Evolutionary conservation across 257 asterid genomes (phyloP).

Genomic region (Forsythia viridissima): DNA sequence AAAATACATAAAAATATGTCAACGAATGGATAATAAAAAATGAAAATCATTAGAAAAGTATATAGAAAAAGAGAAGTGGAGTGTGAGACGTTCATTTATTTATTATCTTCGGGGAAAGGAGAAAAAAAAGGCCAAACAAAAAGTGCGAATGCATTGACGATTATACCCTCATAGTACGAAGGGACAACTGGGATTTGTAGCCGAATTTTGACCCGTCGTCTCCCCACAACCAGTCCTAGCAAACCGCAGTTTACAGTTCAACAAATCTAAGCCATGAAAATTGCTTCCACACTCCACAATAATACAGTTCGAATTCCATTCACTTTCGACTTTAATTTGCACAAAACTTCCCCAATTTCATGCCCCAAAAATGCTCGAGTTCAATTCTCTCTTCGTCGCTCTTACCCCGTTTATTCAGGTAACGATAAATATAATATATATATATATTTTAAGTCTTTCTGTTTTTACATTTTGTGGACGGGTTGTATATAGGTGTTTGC

Average conservation of each 20-base stretch:
- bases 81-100: too few species aligned
- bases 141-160: neutral
- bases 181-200: conserved; percentile 3
- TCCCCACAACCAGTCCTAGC: neutral
- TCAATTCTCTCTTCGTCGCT: conserved; percentile 40
- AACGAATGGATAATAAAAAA: too few species aligned
- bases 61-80: too few species aligned
- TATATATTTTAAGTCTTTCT: neutral
- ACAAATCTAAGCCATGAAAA: conserved; percentile 46
- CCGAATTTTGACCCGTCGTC: neutral
- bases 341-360: conserved; percentile 35
- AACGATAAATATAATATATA: neutral
- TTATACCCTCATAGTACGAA: conserved; percentile 3
- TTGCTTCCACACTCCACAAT: conserved; percentile 46
- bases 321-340: conserved; percentile 31
- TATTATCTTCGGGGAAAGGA: too few species aligned
- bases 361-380: conserved; percentile 40
- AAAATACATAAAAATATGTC: too few species aligned
- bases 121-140: neutral
- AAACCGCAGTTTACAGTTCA: neutral
- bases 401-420: conserved; percentile 48
- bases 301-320: conserved; percentile 36
- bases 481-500: conserved; percentile 41
- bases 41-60: too few species aligned
- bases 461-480: neutral